Evolutionary conservation across 1,284 basidiomycete species (phyloP).

Genomic region (Sporisorium iseilematis-ciliati): DNA sequence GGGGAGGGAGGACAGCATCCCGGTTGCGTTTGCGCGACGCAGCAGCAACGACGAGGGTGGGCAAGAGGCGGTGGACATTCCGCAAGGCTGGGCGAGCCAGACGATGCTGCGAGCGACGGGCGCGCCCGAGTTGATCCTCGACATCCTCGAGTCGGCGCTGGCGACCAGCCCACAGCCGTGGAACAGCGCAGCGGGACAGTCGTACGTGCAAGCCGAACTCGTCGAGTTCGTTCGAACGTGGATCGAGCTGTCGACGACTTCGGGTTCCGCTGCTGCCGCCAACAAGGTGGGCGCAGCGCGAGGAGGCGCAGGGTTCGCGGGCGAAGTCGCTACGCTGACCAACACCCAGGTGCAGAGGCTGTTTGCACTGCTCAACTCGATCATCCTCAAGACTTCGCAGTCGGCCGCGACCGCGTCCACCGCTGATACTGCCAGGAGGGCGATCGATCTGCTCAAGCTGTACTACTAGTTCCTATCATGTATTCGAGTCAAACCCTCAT

Average conservation of each 20-base stretch:
- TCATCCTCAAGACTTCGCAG: slow-evolving; percentile 31
- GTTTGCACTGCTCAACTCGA: slow-evolving; percentile 25
- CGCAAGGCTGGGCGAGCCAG: slow-evolving; percentile 81
- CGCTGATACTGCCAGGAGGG: slow-evolving; percentile 26
- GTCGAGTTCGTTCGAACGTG: slow-evolving; percentile 49
- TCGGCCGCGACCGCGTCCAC: background rate
- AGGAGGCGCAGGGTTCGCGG: slow-evolving; percentile 16
- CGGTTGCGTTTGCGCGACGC: slow-evolving; percentile 25
- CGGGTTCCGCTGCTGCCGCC: slow-evolving; percentile 6
- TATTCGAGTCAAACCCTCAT: background rate
- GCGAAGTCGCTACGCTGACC: slow-evolving; percentile 16
- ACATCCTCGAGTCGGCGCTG: slow-evolving; percentile 86
- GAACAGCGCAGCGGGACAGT: slow-evolving; percentile 54
- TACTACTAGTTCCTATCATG: slow-evolving; percentile 25
- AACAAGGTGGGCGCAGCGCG: background rate
- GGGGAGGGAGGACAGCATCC: slow-evolving; percentile 35
- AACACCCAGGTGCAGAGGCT: slow-evolving; percentile 30
- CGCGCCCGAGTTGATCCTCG: slow-evolving; percentile 82
- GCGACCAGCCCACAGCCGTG: slow-evolving; percentile 71
- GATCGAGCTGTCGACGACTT: slow-evolving; percentile 48
- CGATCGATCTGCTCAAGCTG: slow-evolving; percentile 40
- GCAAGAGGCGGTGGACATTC: slow-evolving; percentile 27
- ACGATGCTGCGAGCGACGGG: slow-evolving; percentile 82
- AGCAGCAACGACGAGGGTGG: background rate
- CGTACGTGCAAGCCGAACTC: slow-evolving; percentile 60